Evolutionary conservation across 31 red algal genomes (phyloP).

Genomic region (Asparagopsis taxiformis): DNA sequence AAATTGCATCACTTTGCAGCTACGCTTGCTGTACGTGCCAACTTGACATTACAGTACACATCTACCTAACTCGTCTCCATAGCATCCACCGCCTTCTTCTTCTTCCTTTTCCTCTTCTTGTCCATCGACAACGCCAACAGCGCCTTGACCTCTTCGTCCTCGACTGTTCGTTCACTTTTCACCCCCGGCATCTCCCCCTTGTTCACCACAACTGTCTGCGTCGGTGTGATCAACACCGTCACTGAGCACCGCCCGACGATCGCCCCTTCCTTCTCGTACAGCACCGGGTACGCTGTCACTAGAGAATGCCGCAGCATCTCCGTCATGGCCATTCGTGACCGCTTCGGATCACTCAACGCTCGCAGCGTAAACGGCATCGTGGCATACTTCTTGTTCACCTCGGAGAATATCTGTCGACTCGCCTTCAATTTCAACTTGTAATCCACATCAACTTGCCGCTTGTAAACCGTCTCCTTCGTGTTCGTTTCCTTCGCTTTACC

Average conservation of each 20-base stretch:
- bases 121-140: constrained; percentile 72
- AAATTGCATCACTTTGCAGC: too few species aligned
- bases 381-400: constrained; percentile 78
- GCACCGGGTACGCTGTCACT: constrained; percentile 87
- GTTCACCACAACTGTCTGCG: constrained; percentile 70
- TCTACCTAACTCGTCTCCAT: constrained; percentile 39
- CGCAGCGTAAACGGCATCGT: constrained; percentile 87
- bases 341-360: constrained; percentile 75
- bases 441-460: constrained; percentile 84
- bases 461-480: constrained; percentile 74
- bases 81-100: constrained; percentile 65
- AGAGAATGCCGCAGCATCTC: constrained; percentile 83
- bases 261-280: constrained; percentile 94
- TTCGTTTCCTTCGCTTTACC: constrained; percentile 77
- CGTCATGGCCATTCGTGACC: constrained; percentile 79
- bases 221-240: constrained; percentile 82
- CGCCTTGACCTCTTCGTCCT: constrained; percentile 73
- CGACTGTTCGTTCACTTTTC: constrained; percentile 39
- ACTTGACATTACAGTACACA: neutral
- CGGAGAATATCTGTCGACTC: constrained; percentile 71
- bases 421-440: constrained; percentile 96
- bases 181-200: constrained; percentile 48
- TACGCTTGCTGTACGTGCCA: too few species aligned
- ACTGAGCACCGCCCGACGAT: constrained; percentile 71
- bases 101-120: constrained; percentile 92